phyloP scores from a whole-genome alignment of 169 alveolate species.

The Plasmodium sp. region DNA sequence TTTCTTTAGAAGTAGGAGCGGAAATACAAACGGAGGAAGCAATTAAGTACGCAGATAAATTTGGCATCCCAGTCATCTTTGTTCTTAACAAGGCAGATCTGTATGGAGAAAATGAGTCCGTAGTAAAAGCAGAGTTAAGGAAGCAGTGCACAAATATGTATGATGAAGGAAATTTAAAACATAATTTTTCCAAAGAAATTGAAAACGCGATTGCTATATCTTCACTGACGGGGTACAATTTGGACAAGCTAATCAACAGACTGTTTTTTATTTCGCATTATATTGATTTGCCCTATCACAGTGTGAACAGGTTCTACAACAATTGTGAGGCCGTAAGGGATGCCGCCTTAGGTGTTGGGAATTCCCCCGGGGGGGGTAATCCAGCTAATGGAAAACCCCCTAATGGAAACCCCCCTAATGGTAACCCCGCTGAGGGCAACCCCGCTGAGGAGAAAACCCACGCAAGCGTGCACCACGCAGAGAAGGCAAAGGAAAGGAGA shows the following conservation, averaged over 20 bases:
- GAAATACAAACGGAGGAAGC: conserved; percentile 85
- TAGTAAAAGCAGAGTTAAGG: conserved; percentile 81
- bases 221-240: conserved; percentile 76
- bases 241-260: conserved; percentile 50
- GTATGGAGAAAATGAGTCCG: conserved; percentile 75
- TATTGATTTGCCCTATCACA: conserved; percentile 72
- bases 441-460: background rate
- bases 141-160: conserved; percentile 75
- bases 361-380: background rate
- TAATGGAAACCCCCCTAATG: background rate
- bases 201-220: conserved; percentile 79
- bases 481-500: background rate
- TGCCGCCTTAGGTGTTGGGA: background rate
- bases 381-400: background rate
- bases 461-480: background rate
- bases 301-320: conserved; percentile 19
- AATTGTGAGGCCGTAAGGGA: background rate
- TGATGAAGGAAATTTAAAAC: conserved; percentile 72
- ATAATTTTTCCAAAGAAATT: conserved; percentile 73
- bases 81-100: conserved; percentile 84
- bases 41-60: conserved; percentile 85
- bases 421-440: background rate
- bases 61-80: conserved; percentile 82
- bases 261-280: conserved; percentile 31
- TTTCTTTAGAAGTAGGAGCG: conserved; percentile 83